Conservation (phyloP, 2,329 filamentous ascomycete species). For the Kalaharituber pfeilii region DNA sequence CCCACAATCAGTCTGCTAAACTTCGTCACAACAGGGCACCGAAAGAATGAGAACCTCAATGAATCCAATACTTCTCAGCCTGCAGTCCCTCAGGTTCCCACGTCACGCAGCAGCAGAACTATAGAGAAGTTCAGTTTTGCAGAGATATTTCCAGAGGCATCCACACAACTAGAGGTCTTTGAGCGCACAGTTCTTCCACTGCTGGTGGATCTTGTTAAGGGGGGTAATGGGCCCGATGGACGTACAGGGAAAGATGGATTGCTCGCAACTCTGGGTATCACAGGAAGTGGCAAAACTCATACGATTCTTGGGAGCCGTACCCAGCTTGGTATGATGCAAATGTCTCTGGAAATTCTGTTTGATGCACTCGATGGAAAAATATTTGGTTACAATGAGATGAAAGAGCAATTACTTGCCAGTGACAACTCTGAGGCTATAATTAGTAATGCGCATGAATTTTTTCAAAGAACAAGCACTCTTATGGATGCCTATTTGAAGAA, state of each 20-base stretch:
- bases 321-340: constrained; percentile 78
- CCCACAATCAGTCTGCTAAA: constrained; percentile 44
- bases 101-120: constrained; percentile 50
- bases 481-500: not conserved
- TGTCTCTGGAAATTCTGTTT: constrained; percentile 79
- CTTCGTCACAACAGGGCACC: not conserved
- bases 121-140: constrained; percentile 93
- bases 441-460: constrained; percentile 5
- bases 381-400: not conserved
- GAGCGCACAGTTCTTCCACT: constrained; percentile 57
- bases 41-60: not conserved
- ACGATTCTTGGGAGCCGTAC: constrained; percentile 79
- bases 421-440: constrained; percentile 16
- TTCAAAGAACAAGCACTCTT: constrained; percentile 8
- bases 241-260: constrained; percentile 50
- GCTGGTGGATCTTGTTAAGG: constrained; percentile 63
- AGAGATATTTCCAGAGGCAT: constrained; percentile 73
- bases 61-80: not conserved
- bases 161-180: constrained; percentile 74
- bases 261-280: constrained; percentile 80
- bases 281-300: constrained; percentile 94
- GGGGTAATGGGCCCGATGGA: constrained; percentile 39
- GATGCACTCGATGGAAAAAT: constrained; percentile 36
- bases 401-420: constrained; percentile 4
- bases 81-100: not conserved